A percentile compares a stretch with the other conserved stretches of the same genome.
Conservation (phyloP, 495 filamentous ascomycete species). For the Lindgomyces ingoldianus region DNA sequence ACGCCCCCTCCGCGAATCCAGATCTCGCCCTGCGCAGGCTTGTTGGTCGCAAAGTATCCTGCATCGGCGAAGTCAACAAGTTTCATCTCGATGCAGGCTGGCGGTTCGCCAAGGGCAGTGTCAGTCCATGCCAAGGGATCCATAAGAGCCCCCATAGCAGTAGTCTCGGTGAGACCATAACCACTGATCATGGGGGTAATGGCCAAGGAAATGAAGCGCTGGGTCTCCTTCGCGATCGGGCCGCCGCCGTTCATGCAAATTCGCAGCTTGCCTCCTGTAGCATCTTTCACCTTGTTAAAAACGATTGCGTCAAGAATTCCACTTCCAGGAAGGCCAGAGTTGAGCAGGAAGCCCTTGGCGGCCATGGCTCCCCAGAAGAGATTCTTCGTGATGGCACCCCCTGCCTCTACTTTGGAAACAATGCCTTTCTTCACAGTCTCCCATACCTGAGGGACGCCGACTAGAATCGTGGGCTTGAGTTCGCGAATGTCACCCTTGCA, state of each 20-base stretch:
- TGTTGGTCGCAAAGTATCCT: constrained; percentile 83
- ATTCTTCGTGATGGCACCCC: constrained; percentile 69
- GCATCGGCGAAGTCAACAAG: constrained; percentile 94
- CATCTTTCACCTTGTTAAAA: constrained; percentile 51
- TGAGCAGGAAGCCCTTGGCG: constrained; percentile 78
- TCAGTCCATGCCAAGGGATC: constrained; percentile 89
- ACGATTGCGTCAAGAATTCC: constrained; percentile 50
- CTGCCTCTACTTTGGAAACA: constrained; percentile 77
- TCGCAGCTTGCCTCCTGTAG: constrained; percentile 46
- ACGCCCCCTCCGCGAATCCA: constrained; percentile 84
- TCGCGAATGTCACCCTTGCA: constrained; percentile 96
- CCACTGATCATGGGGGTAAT: constrained; percentile 57
- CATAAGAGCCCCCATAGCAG: constrained; percentile 89
- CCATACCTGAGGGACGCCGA: constrained; percentile 96
- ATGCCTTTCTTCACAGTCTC: constrained; percentile 99
- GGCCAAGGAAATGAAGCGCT: constrained; percentile 49
- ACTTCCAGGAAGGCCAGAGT: constrained; percentile 71
- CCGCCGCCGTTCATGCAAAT: constrained; percentile 51
- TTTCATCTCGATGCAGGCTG: constrained; percentile 84
- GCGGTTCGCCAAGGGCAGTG: constrained; percentile 74
- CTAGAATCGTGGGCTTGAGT: constrained; percentile 85
- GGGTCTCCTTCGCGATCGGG: constrained; percentile 49
- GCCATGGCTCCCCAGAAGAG: constrained; percentile 92
- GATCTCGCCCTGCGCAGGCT: constrained; percentile 91
- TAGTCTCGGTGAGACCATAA: constrained; percentile 96